Conservation (phyloP, 1,284 basidiomycete species). For the Taiwanofungus camphoratus region DNA sequence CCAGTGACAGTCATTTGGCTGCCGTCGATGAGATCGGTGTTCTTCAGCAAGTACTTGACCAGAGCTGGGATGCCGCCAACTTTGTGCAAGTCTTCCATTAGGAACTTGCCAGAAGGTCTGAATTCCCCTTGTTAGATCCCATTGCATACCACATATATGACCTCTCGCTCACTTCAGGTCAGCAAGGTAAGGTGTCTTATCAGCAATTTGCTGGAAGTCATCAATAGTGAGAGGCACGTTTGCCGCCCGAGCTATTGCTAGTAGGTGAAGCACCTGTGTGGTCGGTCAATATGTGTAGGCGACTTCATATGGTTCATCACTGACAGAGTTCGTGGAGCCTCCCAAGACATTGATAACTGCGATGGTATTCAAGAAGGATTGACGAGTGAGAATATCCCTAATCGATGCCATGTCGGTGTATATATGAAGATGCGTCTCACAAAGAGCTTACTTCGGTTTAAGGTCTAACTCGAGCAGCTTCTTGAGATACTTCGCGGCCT, state of each 20-base stretch:
- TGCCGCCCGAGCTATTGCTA: slow-evolving; percentile 91
- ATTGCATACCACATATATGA: too few species aligned
- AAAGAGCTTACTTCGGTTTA: slow-evolving; percentile 62
- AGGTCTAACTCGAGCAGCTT: slow-evolving; percentile 80
- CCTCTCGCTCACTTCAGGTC: slow-evolving; percentile 85
- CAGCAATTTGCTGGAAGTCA: slow-evolving; percentile 86
- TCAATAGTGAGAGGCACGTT: slow-evolving; percentile 87
- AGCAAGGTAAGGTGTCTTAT: slow-evolving; percentile 90
- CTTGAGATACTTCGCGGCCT: slow-evolving; percentile 79
- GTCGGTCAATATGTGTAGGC: not conserved
- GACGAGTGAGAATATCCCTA: slow-evolving; percentile 86
- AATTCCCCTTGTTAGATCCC: too few species aligned
- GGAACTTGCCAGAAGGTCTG: slow-evolving; percentile 91
- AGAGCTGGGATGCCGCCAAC: slow-evolving; percentile 85
- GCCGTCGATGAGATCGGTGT: slow-evolving; percentile 87
- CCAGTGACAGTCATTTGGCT: slow-evolving; percentile 91
- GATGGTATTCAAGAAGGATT: slow-evolving; percentile 91
- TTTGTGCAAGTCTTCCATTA: slow-evolving; percentile 94
- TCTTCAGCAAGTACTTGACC: slow-evolving; percentile 82
- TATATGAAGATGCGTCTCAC: not conserved
- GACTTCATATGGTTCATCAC: slow-evolving; percentile 15
- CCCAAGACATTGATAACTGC: slow-evolving; percentile 80
- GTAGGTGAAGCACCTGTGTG: slow-evolving; percentile 79
- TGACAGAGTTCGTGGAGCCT: slow-evolving; percentile 88
- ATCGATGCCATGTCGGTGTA: slow-evolving; percentile 8